Evolutionary conservation across 2,329 filamentous ascomycete genomes (phyloP).

Genomic region (Periglandula ipomoeae): DNA sequence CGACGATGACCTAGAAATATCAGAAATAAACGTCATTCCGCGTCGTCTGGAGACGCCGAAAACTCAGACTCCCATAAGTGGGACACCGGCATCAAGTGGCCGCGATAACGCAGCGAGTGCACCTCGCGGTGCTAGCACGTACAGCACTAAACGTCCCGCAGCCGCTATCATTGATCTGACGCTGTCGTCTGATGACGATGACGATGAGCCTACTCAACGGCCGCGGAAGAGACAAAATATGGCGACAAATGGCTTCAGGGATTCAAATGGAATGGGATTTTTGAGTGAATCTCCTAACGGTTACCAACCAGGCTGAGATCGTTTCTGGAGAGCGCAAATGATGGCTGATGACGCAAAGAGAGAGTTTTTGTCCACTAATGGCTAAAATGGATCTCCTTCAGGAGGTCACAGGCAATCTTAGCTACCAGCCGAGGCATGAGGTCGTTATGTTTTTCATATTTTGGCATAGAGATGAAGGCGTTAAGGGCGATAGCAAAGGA

Average conservation of each 20-base stretch:
- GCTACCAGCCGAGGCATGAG: background rate
- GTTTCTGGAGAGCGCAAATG: background rate
- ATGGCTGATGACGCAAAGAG: no score
- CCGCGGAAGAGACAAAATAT: conserved; percentile 38
- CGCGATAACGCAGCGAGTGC: conserved; percentile 26
- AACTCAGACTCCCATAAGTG: conserved; percentile 23
- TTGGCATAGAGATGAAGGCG: conserved; percentile 13
- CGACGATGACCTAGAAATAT: conserved; percentile 43
- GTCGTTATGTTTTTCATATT: conserved; percentile 6
- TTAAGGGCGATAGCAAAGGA: conserved; percentile 13
- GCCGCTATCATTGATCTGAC: conserved; percentile 52
- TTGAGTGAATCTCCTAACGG: conserved; percentile 15
- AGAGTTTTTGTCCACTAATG: no score
- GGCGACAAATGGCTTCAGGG: conserved; percentile 16
- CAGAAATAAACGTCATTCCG: conserved; percentile 29
- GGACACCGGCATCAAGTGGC: conserved; percentile 29
- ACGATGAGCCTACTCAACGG: conserved; percentile 36
- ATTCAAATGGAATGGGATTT: conserved; percentile 11
- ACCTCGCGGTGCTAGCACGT: conserved; percentile 25
- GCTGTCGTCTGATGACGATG: conserved; percentile 45
- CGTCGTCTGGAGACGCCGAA: conserved; percentile 29
- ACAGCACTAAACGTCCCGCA: conserved; percentile 37
- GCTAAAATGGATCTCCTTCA: no score
- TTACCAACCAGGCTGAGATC: conserved; percentile 9
- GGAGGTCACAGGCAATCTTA: background rate